Conservation (phyloP, 1,284 basidiomycete genomes). For the Puccinia coronata region DNA sequence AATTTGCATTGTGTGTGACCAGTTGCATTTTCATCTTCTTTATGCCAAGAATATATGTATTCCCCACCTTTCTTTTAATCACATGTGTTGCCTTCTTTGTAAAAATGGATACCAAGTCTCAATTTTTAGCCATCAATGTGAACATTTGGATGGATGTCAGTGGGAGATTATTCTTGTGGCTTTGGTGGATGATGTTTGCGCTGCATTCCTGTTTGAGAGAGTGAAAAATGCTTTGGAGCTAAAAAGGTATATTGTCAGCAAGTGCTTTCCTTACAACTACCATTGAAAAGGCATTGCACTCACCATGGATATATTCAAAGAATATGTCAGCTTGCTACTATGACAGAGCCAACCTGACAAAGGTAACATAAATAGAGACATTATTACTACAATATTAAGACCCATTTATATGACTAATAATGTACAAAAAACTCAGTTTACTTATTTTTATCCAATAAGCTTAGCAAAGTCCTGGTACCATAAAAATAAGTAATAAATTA, state of each 20-base stretch:
- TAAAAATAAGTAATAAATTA: too few species aligned
- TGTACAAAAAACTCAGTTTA: too few species aligned
- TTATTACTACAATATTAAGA: too few species aligned
- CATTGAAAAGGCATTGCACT: not conserved
- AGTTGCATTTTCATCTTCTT: constrained; percentile 4
- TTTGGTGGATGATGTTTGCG: not conserved
- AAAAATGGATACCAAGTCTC: not conserved
- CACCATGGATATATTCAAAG: constrained; percentile 14
- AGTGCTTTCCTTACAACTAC: not conserved
- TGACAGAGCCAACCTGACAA: too few species aligned
- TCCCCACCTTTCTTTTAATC: not conserved
- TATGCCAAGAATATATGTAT: not conserved
- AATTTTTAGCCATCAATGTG: not conserved
- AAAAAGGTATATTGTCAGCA: not conserved
- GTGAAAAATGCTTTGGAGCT: constrained; percentile 3
- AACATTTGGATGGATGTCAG: not conserved
- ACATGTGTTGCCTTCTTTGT: not conserved
- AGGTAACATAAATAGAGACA: too few species aligned
- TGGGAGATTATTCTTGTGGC: not conserved
- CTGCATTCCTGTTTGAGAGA: not conserved
- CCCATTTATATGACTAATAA: too few species aligned
- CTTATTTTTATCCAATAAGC: too few species aligned
- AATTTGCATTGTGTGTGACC: too few species aligned
- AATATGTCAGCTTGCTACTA: too few species aligned
- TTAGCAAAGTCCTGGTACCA: too few species aligned